phyloP scores from a whole-genome alignment of 257 asterid genomes.

The Verbena officinalis region DNA sequence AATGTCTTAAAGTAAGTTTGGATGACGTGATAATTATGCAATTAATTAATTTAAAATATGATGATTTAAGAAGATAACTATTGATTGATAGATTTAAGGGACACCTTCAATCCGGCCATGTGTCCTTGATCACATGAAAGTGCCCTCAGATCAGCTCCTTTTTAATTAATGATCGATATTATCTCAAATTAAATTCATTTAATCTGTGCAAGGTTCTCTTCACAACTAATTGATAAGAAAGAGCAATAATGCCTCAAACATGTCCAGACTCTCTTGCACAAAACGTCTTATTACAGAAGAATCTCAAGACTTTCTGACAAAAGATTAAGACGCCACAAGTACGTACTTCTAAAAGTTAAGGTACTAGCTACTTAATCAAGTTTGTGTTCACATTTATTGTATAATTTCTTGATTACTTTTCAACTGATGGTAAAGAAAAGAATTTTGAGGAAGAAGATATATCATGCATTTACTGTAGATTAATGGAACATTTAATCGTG shows the following conservation, averaged over 20 bases:
- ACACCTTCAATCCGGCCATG: conserved; percentile 62
- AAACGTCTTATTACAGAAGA: conserved; percentile 32
- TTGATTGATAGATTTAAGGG: conserved; percentile 33
- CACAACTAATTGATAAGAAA: conserved; percentile 58
- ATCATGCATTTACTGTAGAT: conserved; percentile 21
- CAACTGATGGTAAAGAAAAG: neutral
- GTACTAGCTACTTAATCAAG: neutral
- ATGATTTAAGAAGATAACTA: conserved; percentile 10
- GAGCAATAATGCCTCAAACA: conserved; percentile 40
- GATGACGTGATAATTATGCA: conserved; percentile 25
- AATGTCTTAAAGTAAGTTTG: conserved; percentile 23
- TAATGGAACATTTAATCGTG: conserved; percentile 47
- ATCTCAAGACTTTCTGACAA: conserved; percentile 26
- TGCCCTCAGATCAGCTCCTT: conserved; percentile 45
- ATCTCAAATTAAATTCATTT: conserved; percentile 47
- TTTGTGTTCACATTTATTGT: conserved; percentile 16
- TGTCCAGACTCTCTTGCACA: conserved; percentile 30
- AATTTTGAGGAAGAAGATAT: neutral
- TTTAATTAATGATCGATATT: too few species aligned
- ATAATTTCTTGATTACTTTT: too few species aligned
- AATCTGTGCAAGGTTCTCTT: conserved; percentile 28
- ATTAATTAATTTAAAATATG: conserved; percentile 7
- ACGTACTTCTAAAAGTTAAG: conserved; percentile 14
- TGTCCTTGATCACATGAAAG: conserved; percentile 51
- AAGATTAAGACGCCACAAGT: conserved; percentile 33